phyloP scores from a whole-genome alignment of 2,329 filamentous ascomycete species.

The Beauveria sp. region DNA sequence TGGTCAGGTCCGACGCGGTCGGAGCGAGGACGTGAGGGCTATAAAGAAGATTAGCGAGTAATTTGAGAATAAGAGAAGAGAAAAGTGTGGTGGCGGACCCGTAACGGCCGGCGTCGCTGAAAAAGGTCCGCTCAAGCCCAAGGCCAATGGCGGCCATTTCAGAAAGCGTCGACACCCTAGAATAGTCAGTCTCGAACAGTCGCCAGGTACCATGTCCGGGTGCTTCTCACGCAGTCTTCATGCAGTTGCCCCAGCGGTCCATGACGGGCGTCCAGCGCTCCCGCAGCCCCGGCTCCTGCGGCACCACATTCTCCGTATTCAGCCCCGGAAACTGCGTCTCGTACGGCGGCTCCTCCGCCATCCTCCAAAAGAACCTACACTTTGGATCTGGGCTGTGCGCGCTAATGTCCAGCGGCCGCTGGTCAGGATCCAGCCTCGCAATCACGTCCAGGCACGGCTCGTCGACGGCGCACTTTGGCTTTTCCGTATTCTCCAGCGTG shows the following conservation, averaged over 20 bases:
- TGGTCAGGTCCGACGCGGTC: constrained; percentile 49
- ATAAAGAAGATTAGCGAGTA: background rate
- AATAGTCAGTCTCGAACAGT: background rate
- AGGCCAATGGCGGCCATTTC: constrained; percentile 53
- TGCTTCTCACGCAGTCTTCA: constrained; percentile 46
- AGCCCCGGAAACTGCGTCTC: constrained; percentile 47
- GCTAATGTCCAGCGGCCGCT: constrained; percentile 51
- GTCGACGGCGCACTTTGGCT: constrained; percentile 55
- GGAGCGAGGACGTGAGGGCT: constrained; percentile 56
- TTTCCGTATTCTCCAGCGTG: constrained; percentile 56
- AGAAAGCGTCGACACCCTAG: constrained; percentile 46
- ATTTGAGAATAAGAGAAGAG: background rate
- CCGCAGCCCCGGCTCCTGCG: constrained; percentile 39
- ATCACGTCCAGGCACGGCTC: constrained; percentile 53
- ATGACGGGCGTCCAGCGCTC: constrained; percentile 46
- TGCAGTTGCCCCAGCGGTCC: constrained; percentile 50
- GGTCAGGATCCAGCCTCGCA: constrained; percentile 41
- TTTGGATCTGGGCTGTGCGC: constrained; percentile 52
- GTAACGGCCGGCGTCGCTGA: constrained; percentile 47
- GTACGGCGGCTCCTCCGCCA: constrained; percentile 47
- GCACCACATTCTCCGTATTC: constrained; percentile 48
- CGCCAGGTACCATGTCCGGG: background rate
- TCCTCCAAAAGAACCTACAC: constrained; percentile 57
- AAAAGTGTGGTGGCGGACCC: constrained; percentile 32
- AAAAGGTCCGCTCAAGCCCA: constrained; percentile 43